Conservation (phyloP, 768 basidiomycete species). For the Hygrophorus pudorinus region DNA sequence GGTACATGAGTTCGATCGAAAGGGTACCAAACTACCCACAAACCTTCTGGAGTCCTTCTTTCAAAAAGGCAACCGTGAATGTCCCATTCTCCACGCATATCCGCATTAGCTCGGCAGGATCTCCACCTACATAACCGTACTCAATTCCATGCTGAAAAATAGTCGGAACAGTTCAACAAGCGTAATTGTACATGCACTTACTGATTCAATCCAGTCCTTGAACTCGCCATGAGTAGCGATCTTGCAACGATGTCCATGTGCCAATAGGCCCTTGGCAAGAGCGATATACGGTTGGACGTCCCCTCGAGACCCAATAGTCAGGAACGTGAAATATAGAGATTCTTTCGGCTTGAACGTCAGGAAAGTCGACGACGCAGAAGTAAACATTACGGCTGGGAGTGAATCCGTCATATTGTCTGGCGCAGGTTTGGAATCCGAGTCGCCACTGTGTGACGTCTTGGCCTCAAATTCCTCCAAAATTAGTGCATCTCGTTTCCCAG, state of each 20-base stretch:
- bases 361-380: conserved; percentile 91
- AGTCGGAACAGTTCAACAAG: not conserved
- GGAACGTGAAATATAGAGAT: conserved; percentile 80
- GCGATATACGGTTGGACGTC: conserved; percentile 99
- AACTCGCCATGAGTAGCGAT: conserved; percentile 97
- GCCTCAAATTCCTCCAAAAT: conserved; percentile 81
- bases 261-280: conserved; percentile 81
- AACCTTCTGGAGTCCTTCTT: conserved; percentile 83
- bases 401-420: conserved; percentile 57
- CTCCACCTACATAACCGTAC: conserved; percentile 89
- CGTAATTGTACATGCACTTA: conserved; percentile 27
- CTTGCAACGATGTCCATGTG: conserved; percentile 79
- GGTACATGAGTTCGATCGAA: not conserved
- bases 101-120: conserved; percentile 95
- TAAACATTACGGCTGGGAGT: conserved; percentile 90
- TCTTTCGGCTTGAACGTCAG: conserved; percentile 90
- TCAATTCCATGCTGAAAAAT: conserved; percentile 80
- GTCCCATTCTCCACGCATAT: conserved; percentile 98
- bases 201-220: conserved; percentile 89
- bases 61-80: conserved; percentile 91
- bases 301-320: conserved; percentile 93
- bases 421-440: conserved; percentile 33
- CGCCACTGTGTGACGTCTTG: conserved; percentile 25
- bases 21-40: conserved; percentile 5
- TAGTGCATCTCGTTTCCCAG: conserved; percentile 60